Evolutionary conservation across 352 stramenopile genomes (phyloP), one percentile per base, ranked within the genome.

Genomic region (Discostella stelligera): DNA sequence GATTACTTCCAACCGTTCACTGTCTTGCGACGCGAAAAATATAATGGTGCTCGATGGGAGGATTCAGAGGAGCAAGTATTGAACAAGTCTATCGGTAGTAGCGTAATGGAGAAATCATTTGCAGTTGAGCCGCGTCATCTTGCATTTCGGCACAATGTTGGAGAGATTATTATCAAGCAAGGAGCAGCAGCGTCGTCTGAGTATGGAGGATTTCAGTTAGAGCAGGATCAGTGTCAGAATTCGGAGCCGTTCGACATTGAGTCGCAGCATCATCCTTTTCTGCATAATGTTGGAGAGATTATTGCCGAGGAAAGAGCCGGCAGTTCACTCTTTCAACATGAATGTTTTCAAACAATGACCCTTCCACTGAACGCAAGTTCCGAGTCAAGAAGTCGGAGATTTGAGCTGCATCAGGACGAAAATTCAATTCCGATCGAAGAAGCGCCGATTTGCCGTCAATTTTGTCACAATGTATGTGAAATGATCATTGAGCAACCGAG

Each of bases 1-100:
- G 60, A 71, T 46, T 64, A 71, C 44, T 77, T 77, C 27, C 49
- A 69, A 7, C 23, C 69, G 18, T 30, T 48, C 16, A 46, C 3
- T 49, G 23, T 0, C 23, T 21, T 46, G 16, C 44, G 14, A 69
- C 54, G 59, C 20, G 25, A 5, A 56, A 46, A 59, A 25, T 4
- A 56, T 30, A 37, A 14, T 59, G 0, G 10, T 30, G 23, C 50
- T 59, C 50, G 2, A 23, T 32, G 3, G 27, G 20, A 59, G 50
- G 25, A 44, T 2, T 44, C 11, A 2, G 13, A 44, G 0, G 23
- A 30, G 2, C 10, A 3, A 59, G 5, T 59, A 3, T 59, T n/a
- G 25, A 6, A 14, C 50, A 30, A 59, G 27, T 3, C 3, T 59
- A 59, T 32, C 20, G 50, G 50, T 23, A 30, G 14, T 13, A 14